A percentile compares a stretch with the other conserved stretches of the same genome.
These are phyloP conservation scores for Fusarium drepaniforme DNA, from an alignment of 2,329 filamentous ascomycete genomes.

Conservation along the genomic window DNA sequence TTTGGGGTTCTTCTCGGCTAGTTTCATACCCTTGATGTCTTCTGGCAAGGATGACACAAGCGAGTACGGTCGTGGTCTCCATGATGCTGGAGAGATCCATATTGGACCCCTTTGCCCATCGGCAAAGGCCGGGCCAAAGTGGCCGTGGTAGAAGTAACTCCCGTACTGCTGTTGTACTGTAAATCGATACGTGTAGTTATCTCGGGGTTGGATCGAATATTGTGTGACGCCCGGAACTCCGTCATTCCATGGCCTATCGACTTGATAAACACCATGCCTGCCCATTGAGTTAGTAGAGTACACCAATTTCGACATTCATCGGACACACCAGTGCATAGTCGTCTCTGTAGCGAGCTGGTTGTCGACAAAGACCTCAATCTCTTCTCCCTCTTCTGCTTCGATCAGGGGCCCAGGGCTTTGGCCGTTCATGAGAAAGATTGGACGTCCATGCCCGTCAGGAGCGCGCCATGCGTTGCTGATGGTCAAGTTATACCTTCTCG, in stretches of 20 bases:
- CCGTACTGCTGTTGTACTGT: background rate
- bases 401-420: slow-evolving; percentile 16
- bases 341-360: slow-evolving; percentile 11
- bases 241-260: slow-evolving; percentile 3
- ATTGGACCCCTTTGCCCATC: background rate
- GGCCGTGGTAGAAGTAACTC: slow-evolving; percentile 3
- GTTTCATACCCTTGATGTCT: background rate
- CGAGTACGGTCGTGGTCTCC: background rate
- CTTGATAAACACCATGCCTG: slow-evolving; percentile 5
- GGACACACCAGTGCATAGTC: slow-evolving; percentile 17
- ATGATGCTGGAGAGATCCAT: background rate
- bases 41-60: background rate
- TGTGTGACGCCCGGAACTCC: slow-evolving; percentile 6
- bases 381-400: slow-evolving; percentile 5
- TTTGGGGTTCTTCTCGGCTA: background rate
- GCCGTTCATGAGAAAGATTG: slow-evolving; percentile 13
- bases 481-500: background rate
- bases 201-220: background rate
- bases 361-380: slow-evolving; percentile 6
- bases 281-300: background rate
- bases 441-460: slow-evolving; percentile 6
- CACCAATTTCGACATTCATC: background rate
- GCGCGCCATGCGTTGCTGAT: background rate
- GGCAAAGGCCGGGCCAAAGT: slow-evolving; percentile 1
- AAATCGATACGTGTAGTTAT: slow-evolving; percentile 2